Conservation (phyloP, 306 rosid species). For the Purshia tridentata region DNA sequence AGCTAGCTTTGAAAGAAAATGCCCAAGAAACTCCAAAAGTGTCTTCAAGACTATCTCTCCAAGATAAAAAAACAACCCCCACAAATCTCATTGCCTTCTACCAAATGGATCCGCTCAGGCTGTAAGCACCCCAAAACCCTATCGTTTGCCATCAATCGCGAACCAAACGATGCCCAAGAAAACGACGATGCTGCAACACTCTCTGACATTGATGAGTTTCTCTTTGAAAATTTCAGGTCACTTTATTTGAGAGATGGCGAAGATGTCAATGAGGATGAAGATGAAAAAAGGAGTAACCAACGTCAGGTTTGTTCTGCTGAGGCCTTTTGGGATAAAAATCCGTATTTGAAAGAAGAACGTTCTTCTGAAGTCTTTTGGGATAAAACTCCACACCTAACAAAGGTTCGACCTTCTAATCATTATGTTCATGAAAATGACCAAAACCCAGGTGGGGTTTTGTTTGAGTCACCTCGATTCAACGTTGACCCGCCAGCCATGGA, state of each 20-base stretch:
- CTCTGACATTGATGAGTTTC: constrained; percentile 62
- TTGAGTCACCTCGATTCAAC: constrained; percentile 42
- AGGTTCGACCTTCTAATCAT: background rate
- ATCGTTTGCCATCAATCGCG: constrained; percentile 44
- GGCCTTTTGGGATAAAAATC: background rate
- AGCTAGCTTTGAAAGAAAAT: constrained; percentile 22
- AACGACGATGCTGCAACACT: constrained; percentile 55
- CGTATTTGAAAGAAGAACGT: background rate
- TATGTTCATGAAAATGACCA: background rate
- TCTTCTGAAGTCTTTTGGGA: background rate
- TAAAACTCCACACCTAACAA: background rate
- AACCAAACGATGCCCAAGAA: constrained; percentile 1
- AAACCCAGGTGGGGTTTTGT: constrained; percentile 22
- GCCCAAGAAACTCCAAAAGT: constrained; percentile 57
- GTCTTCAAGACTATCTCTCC: constrained; percentile 40
- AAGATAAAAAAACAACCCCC: constrained; percentile 47
- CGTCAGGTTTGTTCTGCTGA: background rate
- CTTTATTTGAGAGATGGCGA: constrained; percentile 42
- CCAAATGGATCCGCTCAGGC: constrained; percentile 45
- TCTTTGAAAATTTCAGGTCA: constrained; percentile 73
- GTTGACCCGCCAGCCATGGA: constrained; percentile 26
- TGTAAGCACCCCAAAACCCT: constrained; percentile 66
- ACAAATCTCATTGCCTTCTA: constrained; percentile 44
- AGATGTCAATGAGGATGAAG: background rate
- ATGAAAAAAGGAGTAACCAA: background rate